These are phyloP conservation scores for Phytopythium litorale DNA, from an alignment of 352 stramenopile species.

Conservation along the genomic window DNA sequence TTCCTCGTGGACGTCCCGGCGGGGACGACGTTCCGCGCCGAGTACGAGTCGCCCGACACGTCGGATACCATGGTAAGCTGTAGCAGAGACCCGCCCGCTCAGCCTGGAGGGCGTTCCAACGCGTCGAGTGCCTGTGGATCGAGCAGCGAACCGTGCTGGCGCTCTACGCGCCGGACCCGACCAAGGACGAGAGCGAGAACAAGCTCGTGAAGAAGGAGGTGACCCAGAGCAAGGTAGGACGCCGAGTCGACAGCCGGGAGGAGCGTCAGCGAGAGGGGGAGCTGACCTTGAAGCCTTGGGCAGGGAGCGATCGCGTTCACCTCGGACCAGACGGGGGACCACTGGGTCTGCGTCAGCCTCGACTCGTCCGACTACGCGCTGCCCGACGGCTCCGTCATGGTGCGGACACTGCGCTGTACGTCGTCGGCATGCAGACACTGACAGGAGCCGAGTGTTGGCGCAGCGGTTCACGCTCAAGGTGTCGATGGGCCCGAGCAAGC, in stretches of 20 bases:
- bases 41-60: slow-evolving; percentile 86
- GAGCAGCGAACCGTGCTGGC: slow-evolving; percentile 56
- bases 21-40: slow-evolving; percentile 67
- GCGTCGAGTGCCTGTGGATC: not conserved
- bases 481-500: slow-evolving; percentile 59
- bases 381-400: slow-evolving; percentile 59
- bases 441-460: not conserved
- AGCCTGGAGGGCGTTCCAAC: not conserved
- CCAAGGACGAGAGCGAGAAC: slow-evolving; percentile 33
- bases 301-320: slow-evolving; percentile 69
- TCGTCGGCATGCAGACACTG: not conserved
- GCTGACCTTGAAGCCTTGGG: not conserved
- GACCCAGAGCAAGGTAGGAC: slow-evolving; percentile 44
- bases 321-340: slow-evolving; percentile 53
- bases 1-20: slow-evolving; percentile 78
- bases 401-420: slow-evolving; percentile 11
- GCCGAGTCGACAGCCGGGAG: not conserved
- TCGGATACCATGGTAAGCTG: slow-evolving; percentile 55
- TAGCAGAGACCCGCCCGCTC: not conserved
- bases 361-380: slow-evolving; percentile 63
- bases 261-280: no score
- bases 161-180: slow-evolving; percentile 51
- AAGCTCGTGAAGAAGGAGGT: slow-evolving; percentile 53
- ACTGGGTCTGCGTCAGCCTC: slow-evolving; percentile 74
- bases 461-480: slow-evolving; percentile 72